Conservation (phyloP, 768 basidiomycete genomes). For the Pisolithus tinctorius region DNA sequence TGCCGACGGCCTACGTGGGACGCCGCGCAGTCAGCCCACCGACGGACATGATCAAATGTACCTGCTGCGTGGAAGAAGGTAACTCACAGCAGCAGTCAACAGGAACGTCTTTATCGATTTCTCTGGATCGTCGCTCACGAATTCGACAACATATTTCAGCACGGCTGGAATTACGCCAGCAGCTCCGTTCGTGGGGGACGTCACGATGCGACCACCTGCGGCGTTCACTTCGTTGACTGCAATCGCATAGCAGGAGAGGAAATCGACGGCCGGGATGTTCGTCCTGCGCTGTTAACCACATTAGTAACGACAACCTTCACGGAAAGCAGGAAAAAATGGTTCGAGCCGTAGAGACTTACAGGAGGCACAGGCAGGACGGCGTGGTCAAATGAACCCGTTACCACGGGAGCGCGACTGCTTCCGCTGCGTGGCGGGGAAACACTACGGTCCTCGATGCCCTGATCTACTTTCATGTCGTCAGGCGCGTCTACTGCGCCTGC, state of each 20-base stretch:
- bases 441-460: conserved; percentile 4
- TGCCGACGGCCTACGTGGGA: conserved; percentile 66
- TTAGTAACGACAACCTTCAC: not conserved
- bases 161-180: conserved; percentile 92
- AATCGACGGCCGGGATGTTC: conserved; percentile 89
- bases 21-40: conserved; percentile 5
- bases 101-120: conserved; percentile 86
- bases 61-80: not conserved
- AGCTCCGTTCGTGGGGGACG: conserved; percentile 90
- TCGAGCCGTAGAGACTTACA: conserved; percentile 35
- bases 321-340: not conserved
- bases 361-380: conserved; percentile 76
- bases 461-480: not conserved
- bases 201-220: conserved; percentile 88
- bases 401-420: conserved; percentile 30
- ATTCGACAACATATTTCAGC: conserved; percentile 86
- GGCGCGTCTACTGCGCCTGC: conserved; percentile 22
- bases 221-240: conserved; percentile 96
- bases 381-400: conserved; percentile 77
- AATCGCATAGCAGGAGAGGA: conserved; percentile 89
- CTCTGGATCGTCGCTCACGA: conserved; percentile 86
- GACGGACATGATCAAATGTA: not conserved
- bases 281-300: conserved; percentile 55
- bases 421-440: not conserved
- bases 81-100: conserved; percentile 74